These are phyloP conservation scores for Coccinonectria pachysandricola DNA, from an alignment of 2,329 filamentous ascomycete genomes.

Conservation along the genomic window DNA sequence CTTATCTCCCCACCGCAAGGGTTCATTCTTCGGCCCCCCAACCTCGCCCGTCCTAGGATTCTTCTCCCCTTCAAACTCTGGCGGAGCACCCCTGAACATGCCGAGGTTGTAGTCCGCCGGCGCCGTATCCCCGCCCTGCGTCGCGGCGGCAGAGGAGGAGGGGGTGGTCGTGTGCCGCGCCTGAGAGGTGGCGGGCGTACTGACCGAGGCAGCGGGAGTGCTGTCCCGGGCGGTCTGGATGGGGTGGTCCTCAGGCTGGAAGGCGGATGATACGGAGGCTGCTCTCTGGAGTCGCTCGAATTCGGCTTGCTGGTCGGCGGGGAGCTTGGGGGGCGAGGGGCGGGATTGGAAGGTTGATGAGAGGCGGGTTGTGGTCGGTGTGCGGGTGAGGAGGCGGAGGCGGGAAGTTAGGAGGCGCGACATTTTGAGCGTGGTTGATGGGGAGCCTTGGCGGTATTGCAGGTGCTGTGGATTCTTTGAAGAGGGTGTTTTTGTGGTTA, in stretches of 20 bases:
- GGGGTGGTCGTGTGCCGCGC: conserved; percentile 11
- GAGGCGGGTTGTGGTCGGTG: conserved; percentile 16
- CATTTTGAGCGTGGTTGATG: too few species aligned
- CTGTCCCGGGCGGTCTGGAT: conserved; percentile 12
- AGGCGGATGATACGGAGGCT: conserved; percentile 36
- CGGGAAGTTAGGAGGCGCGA: conserved; percentile 13
- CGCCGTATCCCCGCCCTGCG: too few species aligned
- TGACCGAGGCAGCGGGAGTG: conserved; percentile 14
- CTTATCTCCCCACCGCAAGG: conserved; percentile 68
- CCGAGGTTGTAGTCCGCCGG: conserved; percentile 43
- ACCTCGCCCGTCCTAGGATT: conserved; percentile 95
- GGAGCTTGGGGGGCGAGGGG: conserved; percentile 75
- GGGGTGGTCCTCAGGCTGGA: conserved; percentile 26
- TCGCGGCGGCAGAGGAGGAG: conserved; percentile 13
- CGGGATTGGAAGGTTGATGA: conserved; percentile 36
- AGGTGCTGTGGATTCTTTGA: too few species aligned
- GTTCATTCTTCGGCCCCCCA: conserved; percentile 95
- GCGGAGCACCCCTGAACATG: conserved; percentile 64
- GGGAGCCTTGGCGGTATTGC: too few species aligned
- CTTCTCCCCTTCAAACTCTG: conserved; percentile 84
- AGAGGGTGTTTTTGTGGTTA: too few species aligned
- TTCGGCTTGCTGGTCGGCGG: conserved; percentile 78
- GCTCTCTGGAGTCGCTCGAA: conserved; percentile 76
- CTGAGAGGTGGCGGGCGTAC: conserved; percentile 1
- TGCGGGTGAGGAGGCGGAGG: conserved; percentile 6